Base-by-base conservation (phyloP, 768 basidiomycete species). In the Rhodotorula kratochvilovae region DNA sequence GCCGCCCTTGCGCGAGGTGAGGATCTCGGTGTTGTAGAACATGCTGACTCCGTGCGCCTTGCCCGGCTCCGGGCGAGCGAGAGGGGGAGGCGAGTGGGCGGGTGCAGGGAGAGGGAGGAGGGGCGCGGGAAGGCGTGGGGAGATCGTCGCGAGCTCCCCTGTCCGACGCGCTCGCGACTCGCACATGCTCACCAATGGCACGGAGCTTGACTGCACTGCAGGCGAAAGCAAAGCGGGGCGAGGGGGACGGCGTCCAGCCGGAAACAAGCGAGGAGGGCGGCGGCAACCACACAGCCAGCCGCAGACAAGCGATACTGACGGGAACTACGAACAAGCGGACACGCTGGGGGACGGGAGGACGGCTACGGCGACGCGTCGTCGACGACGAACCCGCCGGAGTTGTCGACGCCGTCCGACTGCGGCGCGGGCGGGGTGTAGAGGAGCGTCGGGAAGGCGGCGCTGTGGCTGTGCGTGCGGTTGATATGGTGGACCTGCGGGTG, bases 1-100 rank as follows among this genome's bases (percentile, higher is more conserved):
- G 5, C 73, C 73, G n/a, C 63, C 61, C 50, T 74, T 74, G 58
- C 66, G 66, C 43, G 59, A 62, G 5, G 69, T 68, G 48, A 74
- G 66, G 42, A 71, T 53, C 35, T 74, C 69, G 7, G 65, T 62
- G 62, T 45, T 67, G 66, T 67, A 71, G 57, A 71, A 71, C 70
- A 71, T 71, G 31, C 12, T 11, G 21, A 23, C 31, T n/a, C n/a
- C n/a, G n/a, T n/a, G n/a, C n/a, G n/a, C n/a, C 17, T n/a, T 17
- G 33, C 23, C 10, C 15, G 7, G n/a, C 7, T 12, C 23, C 29
- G 19, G 12, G 19, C 5, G 56, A 27, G 25, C 39, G 35, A n/a
- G 46, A 4, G 61, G 17, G 23, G 25, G 29, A 17, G 33, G 31
- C 11, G 27, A 46, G 21, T 6, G 12, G 35, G 35, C 35, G 50